Evolutionary conservation across 2,329 filamentous ascomycete genomes (phyloP).

Genomic region (Alternaria postmessia): DNA sequence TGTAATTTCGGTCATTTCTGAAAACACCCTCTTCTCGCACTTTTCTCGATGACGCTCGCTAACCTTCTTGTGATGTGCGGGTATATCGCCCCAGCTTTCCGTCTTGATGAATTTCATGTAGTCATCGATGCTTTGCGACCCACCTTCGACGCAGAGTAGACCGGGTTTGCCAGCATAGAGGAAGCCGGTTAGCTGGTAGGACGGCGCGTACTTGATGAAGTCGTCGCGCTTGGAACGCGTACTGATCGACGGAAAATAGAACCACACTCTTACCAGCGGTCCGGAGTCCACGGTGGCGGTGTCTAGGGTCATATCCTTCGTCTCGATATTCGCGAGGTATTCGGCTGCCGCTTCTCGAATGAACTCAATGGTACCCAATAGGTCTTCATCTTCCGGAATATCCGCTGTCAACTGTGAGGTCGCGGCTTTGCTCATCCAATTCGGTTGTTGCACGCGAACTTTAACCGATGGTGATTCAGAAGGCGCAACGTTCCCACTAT

Average conservation of each 20-base stretch:
- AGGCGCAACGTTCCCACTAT: slow-evolving; percentile 10
- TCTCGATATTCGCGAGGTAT: slow-evolving; percentile 7
- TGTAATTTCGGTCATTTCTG: slow-evolving; percentile 66
- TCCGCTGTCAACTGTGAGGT: slow-evolving; percentile 26
- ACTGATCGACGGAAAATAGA: slow-evolving; percentile 69
- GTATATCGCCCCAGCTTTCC: slow-evolving; percentile 70
- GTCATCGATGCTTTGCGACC: slow-evolving; percentile 59
- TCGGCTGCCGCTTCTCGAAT: slow-evolving; percentile 29
- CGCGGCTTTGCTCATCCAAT: slow-evolving; percentile 34
- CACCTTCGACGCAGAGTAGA: slow-evolving; percentile 61
- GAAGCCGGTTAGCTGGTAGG: slow-evolving; percentile 65
- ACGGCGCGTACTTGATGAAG: slow-evolving; percentile 62
- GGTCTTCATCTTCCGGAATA: slow-evolving; percentile 21
- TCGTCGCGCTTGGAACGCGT: slow-evolving; percentile 67
- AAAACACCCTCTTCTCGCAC: slow-evolving; percentile 55
- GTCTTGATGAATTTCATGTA: slow-evolving; percentile 72
- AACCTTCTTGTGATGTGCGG: slow-evolving; percentile 69
- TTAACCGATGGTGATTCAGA: slow-evolving; percentile 31
- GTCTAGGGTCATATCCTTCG: not conserved
- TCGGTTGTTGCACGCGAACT: slow-evolving; percentile 33
- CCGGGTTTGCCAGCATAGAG: slow-evolving; percentile 69
- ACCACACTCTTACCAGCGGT: slow-evolving; percentile 64
- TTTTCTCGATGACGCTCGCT: slow-evolving; percentile 63
- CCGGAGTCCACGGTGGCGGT: not conserved
- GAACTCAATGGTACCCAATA: slow-evolving; percentile 33